Conservation (phyloP, 345 rosid genomes). For the Aquilaria malaccensis region DNA sequence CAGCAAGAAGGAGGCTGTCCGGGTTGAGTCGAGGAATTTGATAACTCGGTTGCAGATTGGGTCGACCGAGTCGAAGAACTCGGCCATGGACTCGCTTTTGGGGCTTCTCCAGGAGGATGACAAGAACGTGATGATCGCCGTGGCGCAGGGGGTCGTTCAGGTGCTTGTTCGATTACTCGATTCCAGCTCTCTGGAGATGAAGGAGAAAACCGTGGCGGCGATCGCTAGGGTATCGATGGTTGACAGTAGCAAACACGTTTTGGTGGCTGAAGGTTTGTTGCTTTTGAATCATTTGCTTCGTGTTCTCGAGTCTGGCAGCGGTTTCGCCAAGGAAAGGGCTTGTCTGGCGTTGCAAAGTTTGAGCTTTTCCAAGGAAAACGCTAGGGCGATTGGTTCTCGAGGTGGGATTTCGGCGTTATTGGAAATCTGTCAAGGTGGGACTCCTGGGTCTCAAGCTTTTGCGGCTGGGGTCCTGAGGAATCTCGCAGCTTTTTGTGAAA, state of each 20-base stretch:
- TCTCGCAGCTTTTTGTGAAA: constrained; percentile 50
- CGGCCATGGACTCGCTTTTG: constrained; percentile 64
- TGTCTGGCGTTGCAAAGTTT: constrained; percentile 75
- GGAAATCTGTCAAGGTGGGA: constrained; percentile 77
- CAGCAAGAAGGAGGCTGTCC: constrained; percentile 53
- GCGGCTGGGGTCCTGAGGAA: constrained; percentile 84
- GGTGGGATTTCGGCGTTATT: constrained; percentile 80
- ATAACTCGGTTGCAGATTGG: constrained; percentile 83
- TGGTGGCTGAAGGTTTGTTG: constrained; percentile 68
- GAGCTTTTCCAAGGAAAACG: constrained; percentile 67
- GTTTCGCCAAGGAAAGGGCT: constrained; percentile 78
- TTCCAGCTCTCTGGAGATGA: constrained; percentile 47
- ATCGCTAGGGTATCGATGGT: constrained; percentile 65
- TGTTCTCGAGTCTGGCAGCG: constrained; percentile 77
- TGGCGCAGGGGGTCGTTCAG: constrained; percentile 85
- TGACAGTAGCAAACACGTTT: constrained; percentile 72
- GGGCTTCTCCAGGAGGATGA: constrained; percentile 53
- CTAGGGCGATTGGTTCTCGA: constrained; percentile 74
- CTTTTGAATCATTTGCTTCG: constrained; percentile 73
- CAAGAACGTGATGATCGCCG: constrained; percentile 84
- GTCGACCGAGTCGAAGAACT: constrained; percentile 51
- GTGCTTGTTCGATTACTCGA: constrained; percentile 65
- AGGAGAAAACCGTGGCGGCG: constrained; percentile 67
- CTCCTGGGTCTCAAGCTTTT: constrained; percentile 74
- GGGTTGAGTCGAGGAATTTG: constrained; percentile 61